Evolutionary conservation across 2,329 filamentous ascomycete species (phyloP), one percentile per base, ranked within the genome.

Genomic region (Raffaelea arxii): DNA sequence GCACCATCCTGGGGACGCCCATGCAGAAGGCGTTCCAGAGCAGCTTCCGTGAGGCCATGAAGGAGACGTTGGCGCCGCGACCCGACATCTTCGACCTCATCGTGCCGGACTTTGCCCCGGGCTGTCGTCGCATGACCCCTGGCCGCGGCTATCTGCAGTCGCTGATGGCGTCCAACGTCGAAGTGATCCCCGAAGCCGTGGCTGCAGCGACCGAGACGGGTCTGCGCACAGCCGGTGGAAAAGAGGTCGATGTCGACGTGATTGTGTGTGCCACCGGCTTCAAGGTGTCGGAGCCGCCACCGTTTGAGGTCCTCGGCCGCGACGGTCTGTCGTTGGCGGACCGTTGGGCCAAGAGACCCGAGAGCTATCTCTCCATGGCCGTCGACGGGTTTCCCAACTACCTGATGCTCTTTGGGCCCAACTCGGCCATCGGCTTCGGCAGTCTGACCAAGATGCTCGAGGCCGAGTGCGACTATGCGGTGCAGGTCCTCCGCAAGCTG

Each of bases 191-290:
- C 12, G 59, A 63, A 18, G 48, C 56, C 2, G 66, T 70, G 32
- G 45, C 46, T 0, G 47, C 49, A 14, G 55, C 69, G 23, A 67
- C 63, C 3, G 49, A 58, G n/a, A 57, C 54, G 0, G 68, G 69
- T 2, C 56, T 70, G 18, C 49, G 48, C 5, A 58, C 62, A 7
- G 49, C 50, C 43, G 49, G 53, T 1, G 59, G 59, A 14, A 51
- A 56, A 7, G 43, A 53, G 18, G n/a, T 49, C 11, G 44, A 43
- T 9, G 58, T 73, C 32, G 72, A 76, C 53, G 63, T 61, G 10
- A 60, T 76, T 4, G 62, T 71, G 38, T 71, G 65, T 57, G 70
- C 69, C n/a, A 72, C 69, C 0, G 69, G 70, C 12, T 72, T 69
- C 60, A 58, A 63, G 50, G 62, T 65, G 6, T 62, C 62, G 3